Evolutionary conservation across 352 stramenopile genomes (phyloP).

Genomic region (Globisporangium polare): DNA sequence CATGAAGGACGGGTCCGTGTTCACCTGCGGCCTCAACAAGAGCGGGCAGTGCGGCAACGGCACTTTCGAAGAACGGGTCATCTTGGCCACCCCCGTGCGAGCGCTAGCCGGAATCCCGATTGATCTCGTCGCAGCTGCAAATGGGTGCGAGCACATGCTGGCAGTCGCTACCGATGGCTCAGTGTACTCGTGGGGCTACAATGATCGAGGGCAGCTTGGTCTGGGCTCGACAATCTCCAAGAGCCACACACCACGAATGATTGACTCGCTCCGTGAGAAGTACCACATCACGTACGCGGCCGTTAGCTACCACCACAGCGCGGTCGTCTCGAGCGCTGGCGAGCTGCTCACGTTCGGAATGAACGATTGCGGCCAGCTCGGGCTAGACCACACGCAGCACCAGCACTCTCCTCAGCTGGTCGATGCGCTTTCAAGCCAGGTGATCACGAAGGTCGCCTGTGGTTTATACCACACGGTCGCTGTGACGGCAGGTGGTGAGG

Average conservation of each 20-base stretch:
- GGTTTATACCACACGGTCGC: slow-evolving; percentile 80
- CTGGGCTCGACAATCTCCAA: slow-evolving; percentile 85
- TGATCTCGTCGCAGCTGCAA: slow-evolving; percentile 70
- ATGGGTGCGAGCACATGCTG: slow-evolving; percentile 87
- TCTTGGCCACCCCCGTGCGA: slow-evolving; percentile 70
- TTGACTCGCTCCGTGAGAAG: slow-evolving; percentile 83
- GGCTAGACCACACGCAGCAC: slow-evolving; percentile 79
- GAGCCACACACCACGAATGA: slow-evolving; percentile 75
- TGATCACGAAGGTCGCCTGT: slow-evolving; percentile 67
- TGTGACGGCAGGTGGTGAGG: slow-evolving; percentile 58
- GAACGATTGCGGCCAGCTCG: slow-evolving; percentile 86
- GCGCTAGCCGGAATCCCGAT: slow-evolving; percentile 59
- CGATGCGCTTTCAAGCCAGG: slow-evolving; percentile 61
- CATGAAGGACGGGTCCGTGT: slow-evolving; percentile 78
- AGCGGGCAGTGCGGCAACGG: slow-evolving; percentile 86
- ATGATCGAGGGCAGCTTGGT: slow-evolving; percentile 80
- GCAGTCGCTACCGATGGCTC: slow-evolving; percentile 68
- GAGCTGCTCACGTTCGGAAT: slow-evolving; percentile 86
- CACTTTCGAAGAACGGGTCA: slow-evolving; percentile 83
- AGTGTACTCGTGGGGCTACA: slow-evolving; percentile 87
- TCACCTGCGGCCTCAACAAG: slow-evolving; percentile 86
- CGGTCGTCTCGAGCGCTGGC: slow-evolving; percentile 67
- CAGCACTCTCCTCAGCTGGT: slow-evolving; percentile 84
- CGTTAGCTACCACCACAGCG: slow-evolving; percentile 87
- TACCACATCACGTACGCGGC: slow-evolving; percentile 69